A percentile compares a stretch with the other conserved stretches of the same genome.
These are phyloP conservation scores for Ophiocordyceps sinensis DNA, from an alignment of 2,329 filamentous ascomycete species.

Conservation along the genomic window DNA sequence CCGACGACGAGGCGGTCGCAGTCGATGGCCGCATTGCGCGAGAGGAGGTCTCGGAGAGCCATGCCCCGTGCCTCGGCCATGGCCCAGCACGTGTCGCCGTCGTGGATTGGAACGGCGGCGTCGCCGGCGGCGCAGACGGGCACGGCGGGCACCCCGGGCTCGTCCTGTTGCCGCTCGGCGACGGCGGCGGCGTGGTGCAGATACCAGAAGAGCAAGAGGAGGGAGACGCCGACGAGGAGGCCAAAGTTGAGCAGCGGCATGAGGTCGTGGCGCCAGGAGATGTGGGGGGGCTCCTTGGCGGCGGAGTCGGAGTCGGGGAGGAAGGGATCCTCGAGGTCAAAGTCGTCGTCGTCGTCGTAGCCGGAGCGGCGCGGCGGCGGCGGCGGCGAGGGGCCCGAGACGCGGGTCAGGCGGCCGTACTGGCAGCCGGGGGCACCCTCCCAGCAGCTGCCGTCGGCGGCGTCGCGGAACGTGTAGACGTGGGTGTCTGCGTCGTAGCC, in stretches of 20 bases:
- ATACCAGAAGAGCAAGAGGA: conserved; percentile 36
- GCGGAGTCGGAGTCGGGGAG: conserved; percentile 8
- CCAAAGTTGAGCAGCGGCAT: conserved; percentile 45
- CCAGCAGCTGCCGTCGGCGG: conserved; percentile 30
- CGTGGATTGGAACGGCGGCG: conserved; percentile 15
- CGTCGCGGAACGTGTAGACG: conserved; percentile 35
- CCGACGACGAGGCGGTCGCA: conserved; percentile 31
- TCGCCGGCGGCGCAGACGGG: conserved; percentile 7
- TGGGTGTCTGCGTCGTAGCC: conserved; percentile 43
- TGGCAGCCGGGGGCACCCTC: conserved; percentile 33
- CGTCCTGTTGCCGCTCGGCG: background rate
- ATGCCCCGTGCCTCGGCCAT: conserved; percentile 29
- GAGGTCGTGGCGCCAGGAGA: conserved; percentile 36
- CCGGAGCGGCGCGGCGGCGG: conserved; percentile 5
- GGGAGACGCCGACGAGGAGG: conserved; percentile 33
- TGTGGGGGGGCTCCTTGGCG: conserved; percentile 8
- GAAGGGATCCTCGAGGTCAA: conserved; percentile 16
- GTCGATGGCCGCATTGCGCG: conserved; percentile 28
- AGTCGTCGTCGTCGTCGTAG: conserved; percentile 13
- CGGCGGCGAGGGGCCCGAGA: conserved; percentile 4
- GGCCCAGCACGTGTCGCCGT: conserved; percentile 38
- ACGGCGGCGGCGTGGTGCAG: conserved; percentile 18
- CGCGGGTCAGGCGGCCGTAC: conserved; percentile 31
- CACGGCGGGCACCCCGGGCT: no score
- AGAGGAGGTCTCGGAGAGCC: conserved; percentile 29